Evolutionary conservation across 2,329 filamentous ascomycete genomes (phyloP).

Genomic region (Mycosphaerella sp.): DNA sequence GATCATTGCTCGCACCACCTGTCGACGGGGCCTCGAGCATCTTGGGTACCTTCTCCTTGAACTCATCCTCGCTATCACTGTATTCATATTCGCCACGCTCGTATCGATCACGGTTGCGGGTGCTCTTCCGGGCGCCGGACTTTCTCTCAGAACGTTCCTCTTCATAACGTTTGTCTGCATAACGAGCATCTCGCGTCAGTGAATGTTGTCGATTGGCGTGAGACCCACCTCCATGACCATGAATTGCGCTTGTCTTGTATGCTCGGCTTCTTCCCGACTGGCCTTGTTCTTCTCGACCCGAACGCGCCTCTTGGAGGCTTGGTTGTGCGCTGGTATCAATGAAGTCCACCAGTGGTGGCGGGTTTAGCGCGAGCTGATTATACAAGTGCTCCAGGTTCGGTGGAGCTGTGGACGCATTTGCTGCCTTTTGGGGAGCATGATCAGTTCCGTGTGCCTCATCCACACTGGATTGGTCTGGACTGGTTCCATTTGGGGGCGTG

Average conservation of each 20-base stretch:
- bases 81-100: conserved; percentile 33
- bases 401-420: conserved; percentile 8
- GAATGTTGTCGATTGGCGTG: conserved; percentile 12
- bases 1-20: conserved; percentile 13
- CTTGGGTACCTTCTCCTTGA: conserved; percentile 25
- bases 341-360: conserved; percentile 13
- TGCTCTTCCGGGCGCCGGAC: conserved; percentile 22
- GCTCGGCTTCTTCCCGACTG: conserved; percentile 5
- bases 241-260: conserved; percentile 9
- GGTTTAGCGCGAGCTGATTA: conserved; percentile 12
- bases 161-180: conserved; percentile 29
- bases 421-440: conserved; percentile 12
- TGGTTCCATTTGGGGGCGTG: conserved; percentile 8
- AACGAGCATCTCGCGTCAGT: conserved; percentile 17
- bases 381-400: conserved; percentile 14
- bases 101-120: conserved; percentile 26
- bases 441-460: conserved; percentile 13
- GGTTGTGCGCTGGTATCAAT: conserved; percentile 14
- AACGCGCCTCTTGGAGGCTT: conserved; percentile 16
- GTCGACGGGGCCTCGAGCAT: conserved; percentile 33
- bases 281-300: conserved; percentile 11
- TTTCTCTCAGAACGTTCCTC: conserved; percentile 25
- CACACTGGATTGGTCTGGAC: conserved; percentile 12
- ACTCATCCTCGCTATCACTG: conserved; percentile 33
- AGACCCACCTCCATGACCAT: conserved; percentile 8